Percentiles rank a stretch among this genome's conserved stretches.
phyloP scores from a whole-genome alignment of 2,329 filamentous ascomycete species.

The Fusarium scirpi region DNA sequence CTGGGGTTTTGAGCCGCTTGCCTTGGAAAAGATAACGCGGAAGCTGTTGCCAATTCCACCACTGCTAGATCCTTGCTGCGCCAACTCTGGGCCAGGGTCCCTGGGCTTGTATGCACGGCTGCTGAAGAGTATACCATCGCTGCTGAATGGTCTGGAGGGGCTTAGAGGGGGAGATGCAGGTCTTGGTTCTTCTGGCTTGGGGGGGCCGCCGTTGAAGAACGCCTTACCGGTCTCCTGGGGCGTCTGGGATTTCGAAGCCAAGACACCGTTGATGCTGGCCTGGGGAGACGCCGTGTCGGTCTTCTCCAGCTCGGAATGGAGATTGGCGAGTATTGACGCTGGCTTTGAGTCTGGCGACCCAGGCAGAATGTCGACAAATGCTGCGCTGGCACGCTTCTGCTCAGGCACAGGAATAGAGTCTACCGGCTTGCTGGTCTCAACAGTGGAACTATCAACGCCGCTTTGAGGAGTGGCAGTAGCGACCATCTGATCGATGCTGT shows the following conservation, averaged over 20 bases:
- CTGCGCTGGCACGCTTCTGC: background rate
- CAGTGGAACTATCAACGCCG: background rate
- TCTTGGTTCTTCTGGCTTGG: background rate
- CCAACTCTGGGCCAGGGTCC: background rate
- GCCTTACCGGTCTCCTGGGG: background rate
- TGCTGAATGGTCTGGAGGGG: background rate
- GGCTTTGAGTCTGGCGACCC: background rate
- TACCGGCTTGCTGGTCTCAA: background rate
- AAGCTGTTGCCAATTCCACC: background rate
- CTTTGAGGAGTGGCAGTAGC: background rate
- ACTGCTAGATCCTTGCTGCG: background rate
- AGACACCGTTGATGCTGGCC: background rate
- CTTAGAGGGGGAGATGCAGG: background rate
- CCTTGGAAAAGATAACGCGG: background rate
- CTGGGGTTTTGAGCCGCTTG: background rate
- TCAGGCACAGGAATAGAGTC: background rate
- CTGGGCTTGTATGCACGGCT: background rate
- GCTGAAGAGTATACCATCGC: background rate
- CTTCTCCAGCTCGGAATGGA: background rate
- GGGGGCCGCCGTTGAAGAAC: background rate
- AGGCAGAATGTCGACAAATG: background rate
- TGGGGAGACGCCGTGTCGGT: background rate
- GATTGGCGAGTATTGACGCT: background rate
- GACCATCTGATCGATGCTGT: background rate
- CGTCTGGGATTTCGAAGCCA: background rate